Percentiles rank a stretch among this genome's conserved stretches.
These are phyloP conservation scores for Nothophaeocryptopus gaeumannii DNA, from an alignment of 2,329 filamentous ascomycete species.

Conservation along the genomic window DNA sequence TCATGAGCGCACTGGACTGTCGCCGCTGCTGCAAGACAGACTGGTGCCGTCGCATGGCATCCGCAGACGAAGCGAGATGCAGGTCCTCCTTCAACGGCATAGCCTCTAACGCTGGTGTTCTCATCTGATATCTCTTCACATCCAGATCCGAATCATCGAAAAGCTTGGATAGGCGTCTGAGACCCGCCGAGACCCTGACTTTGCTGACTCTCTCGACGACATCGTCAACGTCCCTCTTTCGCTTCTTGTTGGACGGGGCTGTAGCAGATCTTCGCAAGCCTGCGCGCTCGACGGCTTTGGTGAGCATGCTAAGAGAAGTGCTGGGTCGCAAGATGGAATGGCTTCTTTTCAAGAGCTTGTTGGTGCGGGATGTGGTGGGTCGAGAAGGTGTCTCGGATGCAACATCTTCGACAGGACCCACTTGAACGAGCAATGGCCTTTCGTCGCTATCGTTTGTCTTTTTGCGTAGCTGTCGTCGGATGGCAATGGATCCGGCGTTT, in stretches of 20 bases:
- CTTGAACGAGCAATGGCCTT: neutral
- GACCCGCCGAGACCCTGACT: constrained; percentile 6
- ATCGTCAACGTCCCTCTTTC: constrained; percentile 4
- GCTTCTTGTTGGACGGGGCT: neutral
- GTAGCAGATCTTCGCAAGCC: too few relatives aligned
- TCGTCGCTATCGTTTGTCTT: neutral
- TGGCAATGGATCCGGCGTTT: constrained; percentile 8
- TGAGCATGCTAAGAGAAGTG: too few relatives aligned
- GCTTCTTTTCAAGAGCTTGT: too few relatives aligned
- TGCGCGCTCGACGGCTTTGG: too few relatives aligned
- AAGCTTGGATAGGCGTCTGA: constrained; percentile 4
- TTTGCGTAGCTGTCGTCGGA: constrained; percentile 3
- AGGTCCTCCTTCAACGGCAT: neutral
- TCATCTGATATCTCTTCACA: constrained; percentile 6
- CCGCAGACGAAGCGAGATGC: neutral
- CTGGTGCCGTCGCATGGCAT: constrained; percentile 1
- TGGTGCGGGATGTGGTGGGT: too few relatives aligned
- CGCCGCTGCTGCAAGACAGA: neutral
- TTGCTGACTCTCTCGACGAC: constrained; percentile 7
- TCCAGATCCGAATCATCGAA: constrained; percentile 14
- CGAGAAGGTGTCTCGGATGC: too few relatives aligned
- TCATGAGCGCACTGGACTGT: neutral
- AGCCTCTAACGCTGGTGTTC: constrained; percentile 5
- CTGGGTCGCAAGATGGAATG: too few relatives aligned
- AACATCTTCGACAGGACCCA: too few relatives aligned